A percentile compares a stretch with the other conserved stretches of the same genome.
Conservation (phyloP, 257 asterid species). For the Penstemon eatonii region DNA sequence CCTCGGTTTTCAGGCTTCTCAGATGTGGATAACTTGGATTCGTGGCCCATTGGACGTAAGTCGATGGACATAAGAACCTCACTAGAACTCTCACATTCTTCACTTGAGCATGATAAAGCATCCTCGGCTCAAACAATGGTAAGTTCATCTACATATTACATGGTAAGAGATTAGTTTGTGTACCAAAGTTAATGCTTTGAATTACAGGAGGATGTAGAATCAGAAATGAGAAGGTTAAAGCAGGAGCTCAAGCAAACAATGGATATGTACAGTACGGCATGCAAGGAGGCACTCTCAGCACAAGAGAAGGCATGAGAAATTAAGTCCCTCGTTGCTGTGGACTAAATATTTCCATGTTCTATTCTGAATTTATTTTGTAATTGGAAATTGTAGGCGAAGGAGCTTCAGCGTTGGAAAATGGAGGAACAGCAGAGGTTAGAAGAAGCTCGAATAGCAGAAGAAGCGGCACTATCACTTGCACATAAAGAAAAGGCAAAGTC, state of each 20-base stretch:
- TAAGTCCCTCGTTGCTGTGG: not conserved
- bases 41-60: constrained; percentile 46
- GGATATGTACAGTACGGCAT: constrained; percentile 64
- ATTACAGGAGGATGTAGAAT: constrained; percentile 49
- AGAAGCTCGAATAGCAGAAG: constrained; percentile 50
- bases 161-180: too few species aligned
- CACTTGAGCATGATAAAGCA: constrained; percentile 45
- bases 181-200: not conserved
- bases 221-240: constrained; percentile 64
- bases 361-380: not conserved
- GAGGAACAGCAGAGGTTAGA: constrained; percentile 51
- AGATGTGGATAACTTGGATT: constrained; percentile 53
- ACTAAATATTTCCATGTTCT: not conserved
- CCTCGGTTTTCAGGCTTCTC: constrained; percentile 71
- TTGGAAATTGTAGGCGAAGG: constrained; percentile 39
- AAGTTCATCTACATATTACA: constrained; percentile 14
- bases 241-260: constrained; percentile 64
- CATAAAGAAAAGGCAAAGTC: constrained; percentile 51
- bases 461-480: constrained; percentile 43
- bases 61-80: constrained; percentile 54
- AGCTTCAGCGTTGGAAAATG: constrained; percentile 57
- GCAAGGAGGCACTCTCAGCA: constrained; percentile 60
- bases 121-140: constrained; percentile 47
- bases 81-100: constrained; percentile 43
- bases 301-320: constrained; percentile 44